Evolutionary conservation across 352 stramenopile genomes (phyloP), one percentile per base, ranked within the genome.

Genomic region (Phytophthora pseudosyringae): DNA sequence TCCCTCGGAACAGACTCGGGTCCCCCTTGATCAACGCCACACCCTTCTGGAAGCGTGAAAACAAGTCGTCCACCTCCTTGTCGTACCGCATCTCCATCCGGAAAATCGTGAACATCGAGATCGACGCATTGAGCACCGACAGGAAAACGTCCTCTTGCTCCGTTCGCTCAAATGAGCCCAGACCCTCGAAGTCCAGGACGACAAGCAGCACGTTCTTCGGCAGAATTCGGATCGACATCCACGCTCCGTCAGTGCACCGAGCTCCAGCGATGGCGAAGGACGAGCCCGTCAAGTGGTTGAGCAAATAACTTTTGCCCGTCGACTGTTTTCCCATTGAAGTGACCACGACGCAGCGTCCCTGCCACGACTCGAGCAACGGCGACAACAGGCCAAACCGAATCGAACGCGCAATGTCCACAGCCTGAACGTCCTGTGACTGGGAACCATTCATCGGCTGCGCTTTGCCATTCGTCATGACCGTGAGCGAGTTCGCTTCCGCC

Each of bases 71-170:
- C 12, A 91, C 89, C 26, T 93, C 80, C 54, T 93, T 93, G 55
- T 94, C 85, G n/a, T 78, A 74, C 5, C 82, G 79, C 85, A 90
- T 91, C 35, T 91, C 81, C 58, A 87, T 89, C 25, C 84, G 71
- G 48, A 93, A 91, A 26, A 93, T 71, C 0, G 84, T 93, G 25
- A 91, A 80, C 69, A 81, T 80, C n/a, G 82, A 93, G 0, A 93
- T 48, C 4, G 80, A 83, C 0, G 84, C 79, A 12, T 93, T 93
- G 5, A 93, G 52, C 1, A 93, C 71, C 18, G 84, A 87, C 13
- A 93, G 43, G 50, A 93, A 89, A 6, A 90, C 81, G 16, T 93
- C 82, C 61, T 93, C 82, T 56, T 93, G 82, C 8, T 90, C 84
- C 0, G 75, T 88, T 9, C 84, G 64, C 46, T 93, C 80, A 59